Evolutionary conservation across 176 grass and related monocot genomes (phyloP).

Genomic region (maize (Zea mays)): DNA sequence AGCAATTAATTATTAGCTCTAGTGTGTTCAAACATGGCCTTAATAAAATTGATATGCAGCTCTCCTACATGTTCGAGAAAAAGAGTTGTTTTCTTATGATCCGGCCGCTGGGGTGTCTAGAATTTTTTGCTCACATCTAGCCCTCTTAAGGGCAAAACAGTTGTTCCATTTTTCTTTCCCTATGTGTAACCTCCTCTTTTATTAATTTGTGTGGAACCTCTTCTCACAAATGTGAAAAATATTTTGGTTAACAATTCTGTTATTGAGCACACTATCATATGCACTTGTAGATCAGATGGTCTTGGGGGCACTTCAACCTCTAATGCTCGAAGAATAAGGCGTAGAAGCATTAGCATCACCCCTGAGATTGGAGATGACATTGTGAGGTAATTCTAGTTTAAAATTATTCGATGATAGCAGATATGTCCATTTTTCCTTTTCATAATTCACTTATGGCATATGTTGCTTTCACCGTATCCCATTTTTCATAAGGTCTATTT

Average conservation of each 20-base stretch:
- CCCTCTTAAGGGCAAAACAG: not conserved
- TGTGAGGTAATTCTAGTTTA: conserved; percentile 72
- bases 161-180: not conserved
- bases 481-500: not conserved
- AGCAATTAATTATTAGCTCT: too few relatives aligned
- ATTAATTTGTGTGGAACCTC: not conserved
- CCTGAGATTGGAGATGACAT: conserved; percentile 99
- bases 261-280: conserved; percentile 29
- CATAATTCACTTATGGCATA: conserved; percentile 8
- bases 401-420: conserved; percentile 19
- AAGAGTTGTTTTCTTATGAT: conserved; percentile 16
- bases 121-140: conserved; percentile 10
- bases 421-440: not conserved
- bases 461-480: conserved; percentile 36
- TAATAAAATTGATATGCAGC: not conserved
- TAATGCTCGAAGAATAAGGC: conserved; percentile 75
- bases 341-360: conserved; percentile 98
- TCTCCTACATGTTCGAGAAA: not conserved
- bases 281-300: conserved; percentile 80
- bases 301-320: conserved; percentile 59
- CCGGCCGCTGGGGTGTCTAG: not conserved
- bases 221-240: conserved; percentile 26
- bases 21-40: not conserved
- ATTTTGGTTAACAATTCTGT: conserved; percentile 3
- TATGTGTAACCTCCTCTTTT: not conserved